Conservation (phyloP, 163 green algal genomes). For the Coccomyxa subellipsoidea region DNA sequence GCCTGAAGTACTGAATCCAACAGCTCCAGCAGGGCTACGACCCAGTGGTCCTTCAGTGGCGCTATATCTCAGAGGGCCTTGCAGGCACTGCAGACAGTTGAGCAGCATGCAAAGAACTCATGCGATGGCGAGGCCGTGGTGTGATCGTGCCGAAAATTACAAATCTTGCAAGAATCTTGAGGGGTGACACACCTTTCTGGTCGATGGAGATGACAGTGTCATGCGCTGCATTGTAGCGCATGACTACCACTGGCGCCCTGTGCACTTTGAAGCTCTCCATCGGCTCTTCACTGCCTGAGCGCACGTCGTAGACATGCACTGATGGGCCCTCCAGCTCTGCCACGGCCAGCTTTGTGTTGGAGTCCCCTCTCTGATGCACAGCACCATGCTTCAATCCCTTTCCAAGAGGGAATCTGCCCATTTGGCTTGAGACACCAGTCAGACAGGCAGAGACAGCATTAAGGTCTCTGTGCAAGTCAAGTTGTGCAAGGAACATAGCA, state of each 20-base stretch:
- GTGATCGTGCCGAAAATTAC: too few relatives aligned
- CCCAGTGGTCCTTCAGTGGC: too few relatives aligned
- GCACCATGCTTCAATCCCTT: neutral
- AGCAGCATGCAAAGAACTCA: neutral
- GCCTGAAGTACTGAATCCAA: too few relatives aligned
- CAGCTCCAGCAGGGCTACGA: too few relatives aligned
- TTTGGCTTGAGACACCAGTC: too few relatives aligned
- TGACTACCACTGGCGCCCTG: conserved; percentile 60
- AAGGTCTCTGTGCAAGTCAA: too few relatives aligned
- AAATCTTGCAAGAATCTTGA: neutral
- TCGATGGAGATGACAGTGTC: conserved; percentile 81
- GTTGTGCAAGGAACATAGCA: neutral
- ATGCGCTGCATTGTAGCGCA: conserved; percentile 71
- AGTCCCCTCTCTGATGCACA: conserved; percentile 63
- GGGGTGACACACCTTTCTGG: conserved; percentile 9
- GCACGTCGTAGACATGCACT: conserved; percentile 81
- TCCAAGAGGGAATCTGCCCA: neutral
- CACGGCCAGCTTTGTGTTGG: conserved; percentile 75
- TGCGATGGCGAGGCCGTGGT: too few relatives aligned
- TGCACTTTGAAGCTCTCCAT: conserved; percentile 55
- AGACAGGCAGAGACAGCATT: too few relatives aligned
- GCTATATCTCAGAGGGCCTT: too few relatives aligned
- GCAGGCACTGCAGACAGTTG: neutral
- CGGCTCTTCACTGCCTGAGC: conserved; percentile 55
- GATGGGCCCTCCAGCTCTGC: conserved; percentile 64